These are phyloP conservation scores for Botryotinia narcissicola DNA, from an alignment of 2,329 filamentous ascomycete genomes.

Conservation along the genomic window DNA sequence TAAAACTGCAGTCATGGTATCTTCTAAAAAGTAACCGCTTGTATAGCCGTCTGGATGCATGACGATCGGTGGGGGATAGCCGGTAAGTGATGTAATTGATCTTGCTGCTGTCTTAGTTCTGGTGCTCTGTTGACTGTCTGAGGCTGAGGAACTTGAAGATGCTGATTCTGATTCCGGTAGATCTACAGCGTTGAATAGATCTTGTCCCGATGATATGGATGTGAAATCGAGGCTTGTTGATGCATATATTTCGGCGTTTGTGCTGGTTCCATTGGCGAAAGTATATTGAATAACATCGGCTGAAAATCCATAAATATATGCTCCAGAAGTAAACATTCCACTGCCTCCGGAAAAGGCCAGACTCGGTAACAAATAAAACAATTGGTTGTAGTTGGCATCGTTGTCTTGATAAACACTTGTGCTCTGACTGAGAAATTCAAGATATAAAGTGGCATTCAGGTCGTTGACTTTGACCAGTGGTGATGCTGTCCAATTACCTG, in stretches of 20 bases:
- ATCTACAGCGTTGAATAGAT: conserved; percentile 24
- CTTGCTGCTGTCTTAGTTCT: neutral
- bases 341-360: conserved; percentile 21
- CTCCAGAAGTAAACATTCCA: conserved; percentile 24
- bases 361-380: conserved; percentile 35
- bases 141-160: conserved; percentile 5
- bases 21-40: conserved; percentile 30
- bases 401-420: conserved; percentile 39
- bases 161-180: conserved; percentile 4
- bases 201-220: conserved; percentile 24
- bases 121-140: neutral
- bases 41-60: conserved; percentile 22
- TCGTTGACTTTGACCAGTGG: conserved; percentile 55
- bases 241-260: conserved; percentile 36
- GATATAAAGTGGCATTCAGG: conserved; percentile 46
- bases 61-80: conserved; percentile 25
- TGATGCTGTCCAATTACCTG: conserved; percentile 40
- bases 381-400: conserved; percentile 42
- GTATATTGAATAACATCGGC: conserved; percentile 37
- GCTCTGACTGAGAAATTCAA: conserved; percentile 45
- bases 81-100: conserved; percentile 14
- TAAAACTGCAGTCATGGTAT: conserved; percentile 28
- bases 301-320: conserved; percentile 37
- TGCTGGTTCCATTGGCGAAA: conserved; percentile 41
- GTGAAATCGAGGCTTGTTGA: conserved; percentile 30